Percentiles rank a stretch among this genome's conserved stretches.
Conservation (phyloP, 2,329 filamentous ascomycete species). For the Trichoderma asperellum region DNA sequence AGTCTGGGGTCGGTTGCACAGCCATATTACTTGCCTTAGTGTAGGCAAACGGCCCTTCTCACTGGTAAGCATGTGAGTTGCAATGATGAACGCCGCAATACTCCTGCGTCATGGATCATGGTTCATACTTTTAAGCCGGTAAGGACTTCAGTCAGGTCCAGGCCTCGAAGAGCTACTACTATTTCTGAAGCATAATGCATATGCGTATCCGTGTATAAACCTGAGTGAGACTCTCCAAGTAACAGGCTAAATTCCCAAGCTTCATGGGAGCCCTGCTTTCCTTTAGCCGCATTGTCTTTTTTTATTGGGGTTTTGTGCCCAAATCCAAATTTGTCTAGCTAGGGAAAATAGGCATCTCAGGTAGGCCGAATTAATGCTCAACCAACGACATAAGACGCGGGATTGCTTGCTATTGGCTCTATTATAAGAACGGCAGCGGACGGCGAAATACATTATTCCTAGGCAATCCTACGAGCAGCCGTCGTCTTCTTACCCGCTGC, state of each 20-base stretch:
- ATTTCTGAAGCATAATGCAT: neutral
- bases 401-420: neutral
- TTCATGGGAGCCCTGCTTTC: neutral
- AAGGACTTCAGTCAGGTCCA: neutral
- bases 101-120: neutral
- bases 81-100: neutral
- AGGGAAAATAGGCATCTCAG: neutral
- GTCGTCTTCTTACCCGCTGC: neutral
- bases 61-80: neutral
- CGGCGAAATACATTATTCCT: neutral
- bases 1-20: conserved; percentile 13
- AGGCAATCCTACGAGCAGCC: neutral
- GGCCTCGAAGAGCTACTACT: neutral
- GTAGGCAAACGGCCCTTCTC: neutral
- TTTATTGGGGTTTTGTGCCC: neutral
- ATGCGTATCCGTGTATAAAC: neutral
- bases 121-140: neutral
- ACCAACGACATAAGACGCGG: neutral
- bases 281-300: conserved; percentile 8
- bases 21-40: neutral
- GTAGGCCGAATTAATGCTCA: neutral
- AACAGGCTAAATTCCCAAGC: conserved; percentile 1
- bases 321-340: neutral
- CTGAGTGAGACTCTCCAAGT: neutral
- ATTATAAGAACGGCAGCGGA: neutral